A percentile compares a stretch with the other conserved stretches of the same genome.
These are phyloP conservation scores for Chlamydomonas sphaeroides DNA, from an alignment of 139 green algal species.

Conservation along the genomic window DNA sequence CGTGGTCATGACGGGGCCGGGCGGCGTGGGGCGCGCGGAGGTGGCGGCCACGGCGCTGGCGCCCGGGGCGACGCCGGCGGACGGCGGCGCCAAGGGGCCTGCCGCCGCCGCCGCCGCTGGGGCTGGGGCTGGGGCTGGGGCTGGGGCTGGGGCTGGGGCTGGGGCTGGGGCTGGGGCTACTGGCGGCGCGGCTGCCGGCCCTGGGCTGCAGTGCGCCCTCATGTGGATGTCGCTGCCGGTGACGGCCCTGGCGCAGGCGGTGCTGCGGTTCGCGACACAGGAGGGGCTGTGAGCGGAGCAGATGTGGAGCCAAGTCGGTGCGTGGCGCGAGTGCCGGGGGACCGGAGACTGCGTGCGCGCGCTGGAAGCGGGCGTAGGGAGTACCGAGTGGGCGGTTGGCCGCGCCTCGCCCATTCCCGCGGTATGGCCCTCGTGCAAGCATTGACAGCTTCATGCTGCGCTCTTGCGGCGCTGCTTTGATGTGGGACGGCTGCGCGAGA, in stretches of 20 bases:
- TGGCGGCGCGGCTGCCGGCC: background rate
- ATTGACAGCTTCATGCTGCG: too few species aligned
- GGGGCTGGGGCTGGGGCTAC: background rate
- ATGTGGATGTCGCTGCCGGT: constrained; percentile 41
- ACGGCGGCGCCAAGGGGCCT: background rate
- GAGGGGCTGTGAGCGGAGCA: too few species aligned
- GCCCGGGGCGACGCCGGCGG: too few species aligned
- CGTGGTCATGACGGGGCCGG: constrained; percentile 53
- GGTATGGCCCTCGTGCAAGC: too few species aligned
- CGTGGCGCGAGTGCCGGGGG: too few species aligned
- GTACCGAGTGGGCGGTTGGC: too few species aligned
- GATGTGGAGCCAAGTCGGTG: too few species aligned
- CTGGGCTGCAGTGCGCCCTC: constrained; percentile 24
- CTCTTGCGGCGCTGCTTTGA: too few species aligned
- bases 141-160: background rate
- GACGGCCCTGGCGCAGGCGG: constrained; percentile 5
- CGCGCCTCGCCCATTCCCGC: too few species aligned
- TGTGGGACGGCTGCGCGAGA: too few species aligned
- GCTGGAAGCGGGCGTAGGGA: too few species aligned
- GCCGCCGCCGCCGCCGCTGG: background rate
- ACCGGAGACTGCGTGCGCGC: too few species aligned
- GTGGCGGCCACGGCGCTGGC: constrained; percentile 43
- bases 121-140: background rate
- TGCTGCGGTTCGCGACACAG: constrained; percentile 26
- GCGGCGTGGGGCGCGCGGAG: constrained; percentile 52